These are phyloP conservation scores for Fragaria nilgerrensis DNA, from an alignment of 306 rosid species.

Conservation along the genomic window DNA sequence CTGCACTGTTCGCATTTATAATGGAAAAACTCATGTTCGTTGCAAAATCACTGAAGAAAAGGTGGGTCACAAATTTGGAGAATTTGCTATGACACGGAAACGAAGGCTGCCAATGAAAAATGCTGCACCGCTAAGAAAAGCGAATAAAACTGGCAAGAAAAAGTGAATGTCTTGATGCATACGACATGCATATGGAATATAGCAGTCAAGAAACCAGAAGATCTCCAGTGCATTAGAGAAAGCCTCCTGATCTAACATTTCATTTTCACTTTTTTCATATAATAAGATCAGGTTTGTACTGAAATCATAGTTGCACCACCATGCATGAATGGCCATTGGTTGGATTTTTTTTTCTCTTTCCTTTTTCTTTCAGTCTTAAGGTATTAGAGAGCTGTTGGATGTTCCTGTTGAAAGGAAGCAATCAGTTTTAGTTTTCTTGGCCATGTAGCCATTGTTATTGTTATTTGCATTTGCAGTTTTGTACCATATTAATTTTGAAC, in stretches of 20 bases:
- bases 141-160: constrained; percentile 10
- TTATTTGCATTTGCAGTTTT: neutral
- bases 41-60: constrained; percentile 35
- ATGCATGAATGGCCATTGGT: neutral
- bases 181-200: neutral
- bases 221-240: neutral
- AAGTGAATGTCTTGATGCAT: neutral
- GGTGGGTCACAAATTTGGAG: constrained; percentile 38
- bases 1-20: constrained; percentile 19
- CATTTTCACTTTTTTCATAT: neutral
- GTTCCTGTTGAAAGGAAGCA: neutral
- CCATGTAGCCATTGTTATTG: neutral
- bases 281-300: neutral
- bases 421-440: neutral
- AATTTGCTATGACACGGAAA: constrained; percentile 34
- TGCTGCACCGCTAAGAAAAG: constrained; percentile 1
- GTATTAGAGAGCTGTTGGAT: neutral
- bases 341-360: neutral
- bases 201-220: neutral
- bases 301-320: neutral
- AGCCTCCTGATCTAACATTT: neutral
- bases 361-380: no score
- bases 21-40: constrained; percentile 27
- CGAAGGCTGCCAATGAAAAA: constrained; percentile 20
- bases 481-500: neutral